Evolutionary conservation across 1,139 yeast species (phyloP).

Genomic region (Kodamaea plutei): DNA sequence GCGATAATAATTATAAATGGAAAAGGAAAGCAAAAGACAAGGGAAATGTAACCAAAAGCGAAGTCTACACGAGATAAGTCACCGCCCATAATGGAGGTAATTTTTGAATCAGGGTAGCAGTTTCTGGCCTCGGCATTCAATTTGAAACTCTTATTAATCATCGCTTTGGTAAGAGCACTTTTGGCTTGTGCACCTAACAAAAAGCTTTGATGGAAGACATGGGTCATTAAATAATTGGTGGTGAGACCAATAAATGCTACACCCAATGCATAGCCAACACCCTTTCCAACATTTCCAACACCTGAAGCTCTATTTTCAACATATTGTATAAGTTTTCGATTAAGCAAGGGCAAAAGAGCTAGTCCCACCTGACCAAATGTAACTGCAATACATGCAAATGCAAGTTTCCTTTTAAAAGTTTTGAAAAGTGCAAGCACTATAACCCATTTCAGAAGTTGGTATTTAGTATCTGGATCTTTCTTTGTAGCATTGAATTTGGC

Average conservation of each 20-base stretch:
- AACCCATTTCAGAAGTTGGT: conserved; percentile 12
- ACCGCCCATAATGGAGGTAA: conserved; percentile 63
- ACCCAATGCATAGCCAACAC: conserved; percentile 30
- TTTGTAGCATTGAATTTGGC: too few species aligned
- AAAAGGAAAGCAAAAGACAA: conserved; percentile 57
- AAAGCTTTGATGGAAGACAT: conserved; percentile 56
- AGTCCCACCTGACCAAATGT: conserved; percentile 14
- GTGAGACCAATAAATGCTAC: conserved; percentile 19
- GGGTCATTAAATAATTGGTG: conserved; percentile 43
- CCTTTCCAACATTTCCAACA: conserved; percentile 8
- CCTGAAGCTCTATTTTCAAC: conserved; percentile 31
- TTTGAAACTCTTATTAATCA: conserved; percentile 30
- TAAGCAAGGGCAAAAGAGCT: conserved; percentile 28
- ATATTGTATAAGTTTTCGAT: conserved; percentile 37
- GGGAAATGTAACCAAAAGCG: conserved; percentile 69
- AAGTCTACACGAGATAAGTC: conserved; percentile 78
- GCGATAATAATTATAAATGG: conserved; percentile 58
- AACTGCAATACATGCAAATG: conserved; percentile 12
- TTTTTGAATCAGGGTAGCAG: conserved; percentile 28
- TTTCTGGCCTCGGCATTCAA: conserved; percentile 25
- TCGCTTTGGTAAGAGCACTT: conserved; percentile 30
- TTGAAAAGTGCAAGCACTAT: conserved; percentile 20
- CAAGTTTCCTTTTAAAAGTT: conserved; percentile 27
- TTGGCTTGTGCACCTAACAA: conserved; percentile 32
- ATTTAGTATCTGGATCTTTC: too few species aligned